phyloP scores from a whole-genome alignment of 768 basidiomycete genomes.

The Collybia mongolica region DNA sequence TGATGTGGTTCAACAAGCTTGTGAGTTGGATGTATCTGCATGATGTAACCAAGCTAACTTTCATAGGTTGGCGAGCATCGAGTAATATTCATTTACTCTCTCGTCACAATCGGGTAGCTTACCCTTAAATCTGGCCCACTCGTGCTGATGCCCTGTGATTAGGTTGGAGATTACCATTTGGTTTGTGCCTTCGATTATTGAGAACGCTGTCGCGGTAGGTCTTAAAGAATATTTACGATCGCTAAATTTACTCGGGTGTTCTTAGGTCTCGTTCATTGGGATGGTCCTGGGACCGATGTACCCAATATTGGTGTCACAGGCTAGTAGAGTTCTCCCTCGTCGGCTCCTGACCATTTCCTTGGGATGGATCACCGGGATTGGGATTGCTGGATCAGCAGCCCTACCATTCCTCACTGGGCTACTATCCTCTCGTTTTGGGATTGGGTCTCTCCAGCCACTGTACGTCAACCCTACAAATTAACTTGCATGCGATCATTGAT shows the following conservation, averaged over 20 bases:
- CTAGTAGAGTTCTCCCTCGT: constrained; percentile 29
- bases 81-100: constrained; percentile 29
- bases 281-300: constrained; percentile 56
- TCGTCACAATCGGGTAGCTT: constrained; percentile 30
- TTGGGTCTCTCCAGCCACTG: constrained; percentile 13
- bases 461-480: background rate
- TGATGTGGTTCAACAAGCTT: constrained; percentile 49
- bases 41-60: background rate
- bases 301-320: constrained; percentile 38
- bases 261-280: constrained; percentile 37
- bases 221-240: too few relatives aligned
- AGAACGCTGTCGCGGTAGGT: constrained; percentile 54
- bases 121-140: too few relatives aligned
- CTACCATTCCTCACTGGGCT: constrained; percentile 15
- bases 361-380: constrained; percentile 41
- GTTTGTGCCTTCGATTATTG: constrained; percentile 64
- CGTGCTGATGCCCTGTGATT: background rate
- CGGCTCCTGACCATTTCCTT: constrained; percentile 37
- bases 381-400: constrained; percentile 25
- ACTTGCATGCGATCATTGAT: background rate
- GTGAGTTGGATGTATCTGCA: constrained; percentile 17
- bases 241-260: too few relatives aligned
- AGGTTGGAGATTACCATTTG: constrained; percentile 60
- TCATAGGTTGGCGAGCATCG: constrained; percentile 30
- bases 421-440: constrained; percentile 12